These are phyloP conservation scores for Anisodus acutangulus DNA, from an alignment of 257 asterid species.

Conservation along the genomic window DNA sequence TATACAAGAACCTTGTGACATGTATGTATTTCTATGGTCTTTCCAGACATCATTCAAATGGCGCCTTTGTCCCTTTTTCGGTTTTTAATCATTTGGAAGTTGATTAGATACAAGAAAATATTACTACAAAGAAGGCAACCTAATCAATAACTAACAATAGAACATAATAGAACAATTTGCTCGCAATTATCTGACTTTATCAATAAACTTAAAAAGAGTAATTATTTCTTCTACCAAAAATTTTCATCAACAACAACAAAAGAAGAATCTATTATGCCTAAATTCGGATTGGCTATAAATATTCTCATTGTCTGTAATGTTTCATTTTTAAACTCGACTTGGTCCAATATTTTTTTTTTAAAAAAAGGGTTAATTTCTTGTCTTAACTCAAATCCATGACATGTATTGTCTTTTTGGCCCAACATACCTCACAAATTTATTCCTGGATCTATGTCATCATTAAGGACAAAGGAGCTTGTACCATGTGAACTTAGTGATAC, in stretches of 20 bases:
- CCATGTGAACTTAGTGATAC: not conserved
- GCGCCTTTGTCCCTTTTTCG: conserved; percentile 21
- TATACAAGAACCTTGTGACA: conserved; percentile 34
- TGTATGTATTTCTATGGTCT: conserved; percentile 32
- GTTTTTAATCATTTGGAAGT: not conserved
- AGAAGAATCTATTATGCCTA: not conserved
- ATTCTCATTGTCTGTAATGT: not conserved
- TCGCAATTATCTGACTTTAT: not conserved
- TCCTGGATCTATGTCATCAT: not conserved
- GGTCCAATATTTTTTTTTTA: not conserved
- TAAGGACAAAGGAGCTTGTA: not conserved
- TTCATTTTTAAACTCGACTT: not conserved
- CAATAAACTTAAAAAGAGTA: not conserved
- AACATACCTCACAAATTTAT: not conserved
- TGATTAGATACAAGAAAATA: not conserved
- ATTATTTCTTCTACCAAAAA: not conserved
- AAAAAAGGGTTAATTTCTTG: not conserved
- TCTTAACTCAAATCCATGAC: not conserved
- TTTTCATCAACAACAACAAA: not conserved
- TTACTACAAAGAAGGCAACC: not conserved
- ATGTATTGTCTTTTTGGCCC: not conserved
- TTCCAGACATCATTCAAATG: conserved; percentile 28
- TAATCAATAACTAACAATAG: not conserved
- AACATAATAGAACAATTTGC: not conserved
- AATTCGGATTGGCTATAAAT: not conserved